These are phyloP conservation scores for Epichloe sp. DNA, from an alignment of 2,329 filamentous ascomycete species.

Conservation along the genomic window DNA sequence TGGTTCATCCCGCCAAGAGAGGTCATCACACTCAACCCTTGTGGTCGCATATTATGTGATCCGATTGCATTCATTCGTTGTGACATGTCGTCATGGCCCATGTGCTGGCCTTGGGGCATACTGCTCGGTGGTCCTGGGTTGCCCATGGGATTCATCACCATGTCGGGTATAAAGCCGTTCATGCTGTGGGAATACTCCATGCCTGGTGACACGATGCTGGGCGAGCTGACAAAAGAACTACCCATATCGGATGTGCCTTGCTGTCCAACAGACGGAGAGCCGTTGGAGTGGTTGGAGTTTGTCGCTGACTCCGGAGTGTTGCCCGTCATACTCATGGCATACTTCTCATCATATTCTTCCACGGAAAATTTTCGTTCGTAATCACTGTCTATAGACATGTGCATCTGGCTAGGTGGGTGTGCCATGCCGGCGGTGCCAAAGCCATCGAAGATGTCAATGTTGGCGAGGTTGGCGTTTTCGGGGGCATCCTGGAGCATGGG, in stretches of 20 bases:
- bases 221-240: slow-evolving; percentile 39
- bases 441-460: slow-evolving; percentile 52
- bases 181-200: slow-evolving; percentile 35
- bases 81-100: slow-evolving; percentile 14
- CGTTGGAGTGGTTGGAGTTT: slow-evolving; percentile 18
- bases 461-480: slow-evolving; percentile 37
- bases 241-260: slow-evolving; percentile 24
- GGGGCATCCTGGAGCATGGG: slow-evolving; percentile 47
- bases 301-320: slow-evolving; percentile 20
- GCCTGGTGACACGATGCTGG: slow-evolving; percentile 38
- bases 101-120: slow-evolving; percentile 15
- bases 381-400: slow-evolving; percentile 33
- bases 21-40: slow-evolving; percentile 19
- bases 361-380: slow-evolving; percentile 33
- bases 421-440: slow-evolving; percentile 51
- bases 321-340: slow-evolving; percentile 21
- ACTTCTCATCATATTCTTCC: slow-evolving; percentile 29
- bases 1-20: slow-evolving; percentile 15
- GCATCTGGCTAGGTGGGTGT: slow-evolving; percentile 30
- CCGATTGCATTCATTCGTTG: slow-evolving; percentile 16
- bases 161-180: slow-evolving; percentile 37
- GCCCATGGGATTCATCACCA: slow-evolving; percentile 38
- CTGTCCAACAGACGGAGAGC: slow-evolving; percentile 16
- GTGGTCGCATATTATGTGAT: slow-evolving; percentile 13
- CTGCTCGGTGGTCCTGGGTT: slow-evolving; percentile 11